phyloP scores from a whole-genome alignment of 2,329 filamentous ascomycete genomes.

The Cladosporium colombiae region DNA sequence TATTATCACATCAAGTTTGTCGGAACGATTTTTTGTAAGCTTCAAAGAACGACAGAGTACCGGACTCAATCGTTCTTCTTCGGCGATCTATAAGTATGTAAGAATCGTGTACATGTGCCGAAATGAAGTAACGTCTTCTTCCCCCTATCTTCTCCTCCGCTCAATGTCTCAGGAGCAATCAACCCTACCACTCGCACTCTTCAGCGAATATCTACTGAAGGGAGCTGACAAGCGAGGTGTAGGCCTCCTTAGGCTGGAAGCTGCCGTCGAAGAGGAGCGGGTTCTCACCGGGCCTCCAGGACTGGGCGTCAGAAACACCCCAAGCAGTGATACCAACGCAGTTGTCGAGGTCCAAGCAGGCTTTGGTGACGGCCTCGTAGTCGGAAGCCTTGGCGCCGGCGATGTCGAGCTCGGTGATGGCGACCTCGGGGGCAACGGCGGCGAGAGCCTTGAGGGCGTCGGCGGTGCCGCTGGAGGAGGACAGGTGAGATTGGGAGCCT shows the following conservation, averaged over 20 bases:
- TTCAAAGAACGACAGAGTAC: not conserved
- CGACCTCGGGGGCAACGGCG: slow-evolving; percentile 55
- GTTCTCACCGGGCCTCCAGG: slow-evolving; percentile 42
- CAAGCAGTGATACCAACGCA: slow-evolving; percentile 63
- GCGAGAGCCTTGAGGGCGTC: slow-evolving; percentile 56
- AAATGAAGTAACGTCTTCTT: not conserved
- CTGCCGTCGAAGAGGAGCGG: slow-evolving; percentile 47
- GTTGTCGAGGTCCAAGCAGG: slow-evolving; percentile 59
- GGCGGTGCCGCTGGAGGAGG: slow-evolving; percentile 44
- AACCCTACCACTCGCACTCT: not conserved
- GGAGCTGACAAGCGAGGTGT: slow-evolving; percentile 31
- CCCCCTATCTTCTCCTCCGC: not conserved
- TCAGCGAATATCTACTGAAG: not conserved
- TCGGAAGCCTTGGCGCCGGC: slow-evolving; percentile 56
- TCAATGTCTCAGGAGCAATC: not conserved
- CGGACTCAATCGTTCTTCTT: not conserved
- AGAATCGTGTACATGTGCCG: not conserved
- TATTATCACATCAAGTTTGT: not conserved
- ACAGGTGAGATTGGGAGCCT: slow-evolving; percentile 60
- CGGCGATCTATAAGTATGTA: not conserved
- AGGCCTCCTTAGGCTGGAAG: slow-evolving; percentile 47
- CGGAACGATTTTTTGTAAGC: not conserved
- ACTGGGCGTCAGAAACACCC: slow-evolving; percentile 32
- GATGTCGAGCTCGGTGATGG: slow-evolving; percentile 70
- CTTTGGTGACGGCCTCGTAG: slow-evolving; percentile 56